A percentile compares a stretch with the other conserved stretches of the same genome.
phyloP scores from a whole-genome alignment of 1,284 basidiomycete species.

The Laetiporus sulphureus region DNA sequence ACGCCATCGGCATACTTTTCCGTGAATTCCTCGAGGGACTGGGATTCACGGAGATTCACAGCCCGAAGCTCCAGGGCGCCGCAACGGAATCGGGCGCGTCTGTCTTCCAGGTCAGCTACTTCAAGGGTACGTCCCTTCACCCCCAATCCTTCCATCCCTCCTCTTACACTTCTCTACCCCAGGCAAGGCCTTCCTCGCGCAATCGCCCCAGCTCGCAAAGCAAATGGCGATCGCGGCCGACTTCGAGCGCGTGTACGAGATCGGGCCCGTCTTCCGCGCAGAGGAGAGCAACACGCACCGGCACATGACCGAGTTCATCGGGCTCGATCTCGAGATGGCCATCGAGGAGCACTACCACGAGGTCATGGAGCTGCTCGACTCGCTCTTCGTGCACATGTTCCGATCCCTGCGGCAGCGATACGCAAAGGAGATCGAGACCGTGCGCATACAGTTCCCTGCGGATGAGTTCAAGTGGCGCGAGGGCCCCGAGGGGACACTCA shows the following conservation, averaged over 20 bases:
- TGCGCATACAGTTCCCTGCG: conserved; percentile 85
- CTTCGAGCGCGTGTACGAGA: conserved; percentile 97
- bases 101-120: conserved; percentile 98
- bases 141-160: neutral
- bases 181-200: conserved; percentile 91
- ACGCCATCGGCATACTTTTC: conserved; percentile 86
- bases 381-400: conserved; percentile 82
- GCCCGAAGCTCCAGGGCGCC: conserved; percentile 94
- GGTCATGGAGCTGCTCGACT: conserved; percentile 84
- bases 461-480: conserved; percentile 88
- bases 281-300: conserved; percentile 97
- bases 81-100: conserved; percentile 96
- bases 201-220: conserved; percentile 96
- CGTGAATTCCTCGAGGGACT: conserved; percentile 74
- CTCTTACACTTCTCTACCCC: neutral
- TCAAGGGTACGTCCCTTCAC: conserved; percentile 65
- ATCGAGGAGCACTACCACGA: conserved; percentile 99
- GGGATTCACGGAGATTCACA: conserved; percentile 93
- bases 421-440: conserved; percentile 73
- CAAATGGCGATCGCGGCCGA: conserved; percentile 99
- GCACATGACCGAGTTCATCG: conserved; percentile 98
- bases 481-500: conserved; percentile 74
- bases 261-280: conserved; percentile 95
- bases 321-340: conserved; percentile 98
- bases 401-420: conserved; percentile 73